Conservation (phyloP, 805 yeast genomes). For the Zygosaccharomyces bisporus region DNA sequence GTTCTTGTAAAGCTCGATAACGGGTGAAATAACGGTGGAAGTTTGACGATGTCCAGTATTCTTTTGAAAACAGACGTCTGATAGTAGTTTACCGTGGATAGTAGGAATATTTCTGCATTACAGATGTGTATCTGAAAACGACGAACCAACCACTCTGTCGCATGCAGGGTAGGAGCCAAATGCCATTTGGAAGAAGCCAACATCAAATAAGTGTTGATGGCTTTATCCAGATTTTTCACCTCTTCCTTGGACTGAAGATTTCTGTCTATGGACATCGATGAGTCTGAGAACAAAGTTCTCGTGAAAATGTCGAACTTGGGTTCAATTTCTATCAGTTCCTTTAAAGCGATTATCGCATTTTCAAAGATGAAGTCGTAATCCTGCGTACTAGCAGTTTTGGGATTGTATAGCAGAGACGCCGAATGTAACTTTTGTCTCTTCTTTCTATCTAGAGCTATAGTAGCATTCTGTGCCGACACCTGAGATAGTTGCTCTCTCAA, state of each 20-base stretch:
- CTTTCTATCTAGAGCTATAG: constrained; percentile 82
- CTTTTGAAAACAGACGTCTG: constrained; percentile 69
- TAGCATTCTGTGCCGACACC: constrained; percentile 58
- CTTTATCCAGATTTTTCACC: constrained; percentile 65
- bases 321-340: constrained; percentile 67
- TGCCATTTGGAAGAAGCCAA: constrained; percentile 74
- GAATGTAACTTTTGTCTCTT: constrained; percentile 82
- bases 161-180: constrained; percentile 69
- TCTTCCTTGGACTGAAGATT: constrained; percentile 77
- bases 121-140: constrained; percentile 81
- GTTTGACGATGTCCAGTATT: constrained; percentile 63
- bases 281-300: constrained; percentile 73
- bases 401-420: constrained; percentile 79
- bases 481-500: constrained; percentile 79
- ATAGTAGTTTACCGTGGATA: constrained; percentile 79
- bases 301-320: constrained; percentile 68
- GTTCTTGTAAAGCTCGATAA: constrained; percentile 61
- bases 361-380: constrained; percentile 80
- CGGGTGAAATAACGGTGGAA: constrained; percentile 81
- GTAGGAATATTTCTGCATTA: constrained; percentile 66
- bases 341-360: constrained; percentile 69
- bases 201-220: constrained; percentile 69
- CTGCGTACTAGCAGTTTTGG: constrained; percentile 88
- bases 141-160: constrained; percentile 93
- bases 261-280: constrained; percentile 77